These are phyloP conservation scores for Marasmius oreades DNA, from an alignment of 1,284 basidiomycete genomes.

Conservation along the genomic window DNA sequence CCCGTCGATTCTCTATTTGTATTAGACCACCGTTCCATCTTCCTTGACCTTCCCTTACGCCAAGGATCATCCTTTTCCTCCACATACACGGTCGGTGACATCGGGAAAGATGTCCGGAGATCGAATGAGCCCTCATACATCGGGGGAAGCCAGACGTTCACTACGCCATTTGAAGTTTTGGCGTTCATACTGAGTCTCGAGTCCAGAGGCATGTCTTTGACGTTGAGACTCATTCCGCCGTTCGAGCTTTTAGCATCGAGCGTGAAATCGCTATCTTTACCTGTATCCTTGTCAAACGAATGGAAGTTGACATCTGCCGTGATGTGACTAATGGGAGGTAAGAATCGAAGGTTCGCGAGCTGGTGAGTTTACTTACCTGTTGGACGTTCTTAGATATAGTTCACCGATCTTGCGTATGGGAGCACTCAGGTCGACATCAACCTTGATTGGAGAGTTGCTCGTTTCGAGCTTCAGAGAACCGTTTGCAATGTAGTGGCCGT, in stretches of 20 bases:
- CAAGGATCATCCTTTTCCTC: conserved; percentile 8
- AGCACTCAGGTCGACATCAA: conserved; percentile 14
- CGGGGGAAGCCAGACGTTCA: conserved; percentile 12
- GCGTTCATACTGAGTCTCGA: conserved; percentile 1
- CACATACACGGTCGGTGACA: neutral
- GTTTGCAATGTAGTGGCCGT: conserved; percentile 16
- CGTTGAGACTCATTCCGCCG: conserved; percentile 7
- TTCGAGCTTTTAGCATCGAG: conserved; percentile 6
- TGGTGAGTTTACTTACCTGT: conserved; percentile 12
- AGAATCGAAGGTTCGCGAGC: neutral
- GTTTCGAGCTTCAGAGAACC: conserved; percentile 14
- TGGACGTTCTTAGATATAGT: conserved; percentile 15
- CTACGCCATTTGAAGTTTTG: conserved; percentile 9
- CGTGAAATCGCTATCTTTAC: neutral
- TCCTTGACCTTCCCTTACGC: conserved; percentile 5
- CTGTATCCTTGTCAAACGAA: neutral
- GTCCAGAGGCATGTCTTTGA: conserved; percentile 5
- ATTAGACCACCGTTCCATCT: neutral
- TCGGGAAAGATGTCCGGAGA: conserved; percentile 7
- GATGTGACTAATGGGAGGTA: neutral
- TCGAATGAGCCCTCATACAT: conserved; percentile 12
- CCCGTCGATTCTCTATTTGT: neutral
- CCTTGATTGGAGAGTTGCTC: conserved; percentile 17
- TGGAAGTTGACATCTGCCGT: conserved; percentile 1
- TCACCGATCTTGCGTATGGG: neutral